These are phyloP conservation scores for Colletotrichum horii DNA, from an alignment of 2,329 filamentous ascomycete species.

Conservation along the genomic window DNA sequence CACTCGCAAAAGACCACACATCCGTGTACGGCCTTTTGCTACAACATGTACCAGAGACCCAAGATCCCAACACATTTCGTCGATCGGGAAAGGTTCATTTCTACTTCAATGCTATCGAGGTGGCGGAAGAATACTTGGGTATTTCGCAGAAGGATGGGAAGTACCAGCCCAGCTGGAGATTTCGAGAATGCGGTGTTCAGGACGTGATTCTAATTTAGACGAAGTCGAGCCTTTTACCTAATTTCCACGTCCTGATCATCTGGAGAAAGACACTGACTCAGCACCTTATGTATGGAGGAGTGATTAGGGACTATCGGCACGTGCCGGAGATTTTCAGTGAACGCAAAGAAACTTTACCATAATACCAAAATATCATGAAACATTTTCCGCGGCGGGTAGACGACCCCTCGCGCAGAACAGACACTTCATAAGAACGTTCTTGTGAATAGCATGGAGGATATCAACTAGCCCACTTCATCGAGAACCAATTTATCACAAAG, in stretches of 20 bases:
- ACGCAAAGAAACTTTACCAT: accelerated
- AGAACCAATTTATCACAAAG: no score
- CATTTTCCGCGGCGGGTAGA: no score
- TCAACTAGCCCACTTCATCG: no score
- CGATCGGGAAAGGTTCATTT: background rate
- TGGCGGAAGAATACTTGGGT: background rate
- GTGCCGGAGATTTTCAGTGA: accelerated
- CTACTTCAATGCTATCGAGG: accelerated
- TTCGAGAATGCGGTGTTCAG: background rate
- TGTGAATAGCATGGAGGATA: no score
- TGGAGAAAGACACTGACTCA: no score
- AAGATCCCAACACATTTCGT: background rate
- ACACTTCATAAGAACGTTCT: no score
- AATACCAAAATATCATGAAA: no score
- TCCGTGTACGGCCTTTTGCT: accelerated
- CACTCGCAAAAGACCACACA: accelerated
- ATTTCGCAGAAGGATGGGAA: background rate
- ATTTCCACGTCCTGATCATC: no score
- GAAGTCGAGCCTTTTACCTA: no score
- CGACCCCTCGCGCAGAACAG: no score
- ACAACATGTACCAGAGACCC: background rate
- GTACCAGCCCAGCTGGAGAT: background rate
- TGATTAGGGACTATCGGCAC: no score
- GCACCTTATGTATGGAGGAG: no score
- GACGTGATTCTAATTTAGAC: background rate